Evolutionary conservation across 352 stramenopile genomes (phyloP).

Genomic region (Globisporangium splendens): DNA sequence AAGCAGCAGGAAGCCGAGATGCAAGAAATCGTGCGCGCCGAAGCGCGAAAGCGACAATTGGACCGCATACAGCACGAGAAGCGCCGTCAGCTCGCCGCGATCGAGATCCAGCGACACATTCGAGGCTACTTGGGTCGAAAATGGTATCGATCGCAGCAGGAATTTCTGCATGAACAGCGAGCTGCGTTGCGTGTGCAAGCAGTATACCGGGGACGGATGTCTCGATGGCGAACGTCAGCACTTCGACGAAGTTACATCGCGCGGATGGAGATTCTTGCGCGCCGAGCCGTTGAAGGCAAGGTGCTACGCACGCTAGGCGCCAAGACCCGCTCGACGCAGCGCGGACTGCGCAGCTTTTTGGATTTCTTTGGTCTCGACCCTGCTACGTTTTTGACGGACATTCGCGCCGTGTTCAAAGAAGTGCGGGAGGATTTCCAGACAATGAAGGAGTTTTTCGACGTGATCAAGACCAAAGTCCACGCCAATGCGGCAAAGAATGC

Average conservation of each 20-base stretch:
- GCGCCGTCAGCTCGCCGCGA: conserved; percentile 40
- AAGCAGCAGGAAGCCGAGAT: conserved; percentile 69
- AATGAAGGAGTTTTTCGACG: conserved; percentile 54
- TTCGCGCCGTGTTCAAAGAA: conserved; percentile 57
- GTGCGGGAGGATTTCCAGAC: conserved; percentile 69
- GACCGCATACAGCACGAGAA: conserved; percentile 50
- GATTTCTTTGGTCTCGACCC: conserved; percentile 75
- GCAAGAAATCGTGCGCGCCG: conserved; percentile 57
- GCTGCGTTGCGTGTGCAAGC: conserved; percentile 57
- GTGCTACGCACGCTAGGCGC: conserved; percentile 55
- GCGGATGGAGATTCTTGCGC: conserved; percentile 67
- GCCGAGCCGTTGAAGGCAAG: conserved; percentile 59
- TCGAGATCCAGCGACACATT: conserved; percentile 67
- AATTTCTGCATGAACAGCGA: conserved; percentile 45
- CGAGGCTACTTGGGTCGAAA: conserved; percentile 49
- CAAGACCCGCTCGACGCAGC: conserved; percentile 52
- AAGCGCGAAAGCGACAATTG: conserved; percentile 42
- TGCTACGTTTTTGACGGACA: conserved; percentile 67
- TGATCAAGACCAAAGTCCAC: conserved; percentile 56
- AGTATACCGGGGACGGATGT: conserved; percentile 69
- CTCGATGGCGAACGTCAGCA: conserved; percentile 54
- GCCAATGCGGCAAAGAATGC: conserved; percentile 25
- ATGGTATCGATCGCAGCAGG: conserved; percentile 56
- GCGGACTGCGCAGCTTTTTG: conserved; percentile 61
- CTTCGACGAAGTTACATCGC: conserved; percentile 69